Conservation (phyloP, 2,329 filamentous ascomycete species). For the Emergomyces africanus region DNA sequence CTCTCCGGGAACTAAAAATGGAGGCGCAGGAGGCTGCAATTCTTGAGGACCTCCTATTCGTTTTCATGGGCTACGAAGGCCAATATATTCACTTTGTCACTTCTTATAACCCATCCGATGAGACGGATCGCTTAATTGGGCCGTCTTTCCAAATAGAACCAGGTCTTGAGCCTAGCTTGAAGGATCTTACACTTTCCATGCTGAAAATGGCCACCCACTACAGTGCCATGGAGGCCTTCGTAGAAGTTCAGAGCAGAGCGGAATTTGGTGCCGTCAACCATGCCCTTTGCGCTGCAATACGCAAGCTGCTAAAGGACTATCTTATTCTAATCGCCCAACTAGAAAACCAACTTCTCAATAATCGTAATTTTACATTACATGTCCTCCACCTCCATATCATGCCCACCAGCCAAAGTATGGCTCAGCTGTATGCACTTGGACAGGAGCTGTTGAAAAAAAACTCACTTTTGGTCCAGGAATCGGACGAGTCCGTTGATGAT, state of each 20-base stretch:
- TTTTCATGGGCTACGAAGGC: slow-evolving; percentile 98
- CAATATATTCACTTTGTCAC: slow-evolving; percentile 85
- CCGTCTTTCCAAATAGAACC: slow-evolving; percentile 67
- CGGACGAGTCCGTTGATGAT: slow-evolving; percentile 57
- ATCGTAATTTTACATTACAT: slow-evolving; percentile 79
- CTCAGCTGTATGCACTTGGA: slow-evolving; percentile 75
- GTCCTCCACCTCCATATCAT: slow-evolving; percentile 85
- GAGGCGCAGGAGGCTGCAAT: slow-evolving; percentile 78
- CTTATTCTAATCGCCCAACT: slow-evolving; percentile 84
- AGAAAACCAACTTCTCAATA: slow-evolving; percentile 84
- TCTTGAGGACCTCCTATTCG: slow-evolving; percentile 80
- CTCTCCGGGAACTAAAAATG: slow-evolving; percentile 58
- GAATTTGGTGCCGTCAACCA: slow-evolving; percentile 94
- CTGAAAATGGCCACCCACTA: slow-evolving; percentile 92
- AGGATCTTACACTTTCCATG: slow-evolving; percentile 79
- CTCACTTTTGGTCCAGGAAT: slow-evolving; percentile 63
- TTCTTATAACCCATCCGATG: slow-evolving; percentile 67
- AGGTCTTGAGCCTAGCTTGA: slow-evolving; percentile 80
- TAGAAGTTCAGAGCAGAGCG: slow-evolving; percentile 85
- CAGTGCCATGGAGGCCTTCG: slow-evolving; percentile 77
- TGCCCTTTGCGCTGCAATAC: slow-evolving; percentile 86
- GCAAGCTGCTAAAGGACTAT: slow-evolving; percentile 86
- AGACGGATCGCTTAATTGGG: slow-evolving; percentile 75
- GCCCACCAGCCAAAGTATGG: slow-evolving; percentile 80
- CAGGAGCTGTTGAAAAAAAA: slow-evolving; percentile 83